Conservation (phyloP, 768 basidiomycete species). For the Macrolepiota dolichaula region DNA sequence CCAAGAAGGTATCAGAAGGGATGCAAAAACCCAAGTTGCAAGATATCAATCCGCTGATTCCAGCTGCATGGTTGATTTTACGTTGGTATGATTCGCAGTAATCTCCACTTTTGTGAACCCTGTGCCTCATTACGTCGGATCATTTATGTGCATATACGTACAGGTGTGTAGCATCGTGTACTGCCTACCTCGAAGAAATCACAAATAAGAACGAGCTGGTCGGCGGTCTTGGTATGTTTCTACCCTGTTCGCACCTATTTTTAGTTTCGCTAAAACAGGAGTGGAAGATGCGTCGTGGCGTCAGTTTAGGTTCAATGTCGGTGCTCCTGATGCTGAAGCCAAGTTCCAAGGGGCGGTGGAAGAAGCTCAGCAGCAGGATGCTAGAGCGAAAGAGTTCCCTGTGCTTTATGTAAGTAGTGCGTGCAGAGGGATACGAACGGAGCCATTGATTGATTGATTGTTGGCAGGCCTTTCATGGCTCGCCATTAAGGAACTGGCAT, state of each 20-base stretch:
- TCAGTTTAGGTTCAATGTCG: slow-evolving; percentile 71
- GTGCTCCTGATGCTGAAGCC: slow-evolving; percentile 69
- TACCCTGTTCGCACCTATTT: background rate
- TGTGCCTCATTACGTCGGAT: background rate
- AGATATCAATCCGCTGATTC: slow-evolving; percentile 46
- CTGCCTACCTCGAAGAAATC: slow-evolving; percentile 66
- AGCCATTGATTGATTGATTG: background rate
- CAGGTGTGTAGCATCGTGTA: slow-evolving; percentile 72
- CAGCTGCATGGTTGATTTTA: slow-evolving; percentile 64
- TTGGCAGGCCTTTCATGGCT: slow-evolving; percentile 65
- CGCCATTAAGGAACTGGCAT: slow-evolving; percentile 65
- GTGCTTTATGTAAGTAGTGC: slow-evolving; percentile 37
- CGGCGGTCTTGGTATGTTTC: slow-evolving; percentile 44
- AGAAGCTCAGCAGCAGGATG: slow-evolving; percentile 31
- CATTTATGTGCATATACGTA: background rate
- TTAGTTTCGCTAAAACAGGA: background rate
- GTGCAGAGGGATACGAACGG: background rate
- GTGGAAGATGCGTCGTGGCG: slow-evolving; percentile 42
- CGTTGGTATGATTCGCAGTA: slow-evolving; percentile 44
- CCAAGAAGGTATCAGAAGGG: slow-evolving; percentile 44
- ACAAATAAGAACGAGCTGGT: slow-evolving; percentile 50
- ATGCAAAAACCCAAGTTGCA: slow-evolving; percentile 51
- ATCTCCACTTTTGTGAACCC: background rate
- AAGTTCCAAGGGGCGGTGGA: slow-evolving; percentile 49
- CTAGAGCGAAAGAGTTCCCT: slow-evolving; percentile 43